Conservation (phyloP, 352 stramenopile genomes). For the Vaucheria bursata region DNA sequence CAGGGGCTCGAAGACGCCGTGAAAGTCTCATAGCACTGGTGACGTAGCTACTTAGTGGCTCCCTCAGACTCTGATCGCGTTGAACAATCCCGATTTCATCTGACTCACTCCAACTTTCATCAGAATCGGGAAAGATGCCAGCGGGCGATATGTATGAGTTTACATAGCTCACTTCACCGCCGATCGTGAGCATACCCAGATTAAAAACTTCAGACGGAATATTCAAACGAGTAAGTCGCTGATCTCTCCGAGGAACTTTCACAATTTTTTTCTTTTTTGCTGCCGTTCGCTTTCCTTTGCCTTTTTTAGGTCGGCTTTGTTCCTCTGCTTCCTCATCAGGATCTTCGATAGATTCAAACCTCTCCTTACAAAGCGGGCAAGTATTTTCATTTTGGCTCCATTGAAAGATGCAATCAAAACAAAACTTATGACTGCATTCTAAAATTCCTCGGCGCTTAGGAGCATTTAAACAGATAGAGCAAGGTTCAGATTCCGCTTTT, state of each 20-base stretch:
- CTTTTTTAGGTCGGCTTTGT: neutral
- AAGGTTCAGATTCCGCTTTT: neutral
- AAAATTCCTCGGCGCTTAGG: neutral
- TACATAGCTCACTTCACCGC: too few relatives aligned
- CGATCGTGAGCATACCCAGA: too few relatives aligned
- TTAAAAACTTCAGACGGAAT: too few relatives aligned
- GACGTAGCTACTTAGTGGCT: too few relatives aligned
- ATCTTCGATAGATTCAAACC: slow-evolving; percentile 13
- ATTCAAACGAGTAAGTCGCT: neutral
- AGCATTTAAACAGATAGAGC: neutral
- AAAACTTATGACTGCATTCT: slow-evolving; percentile 18
- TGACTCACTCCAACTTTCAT: too few relatives aligned
- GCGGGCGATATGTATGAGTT: too few relatives aligned
- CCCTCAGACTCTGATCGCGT: too few relatives aligned
- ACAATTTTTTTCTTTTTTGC: neutral
- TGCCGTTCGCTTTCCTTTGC: slow-evolving; percentile 2
- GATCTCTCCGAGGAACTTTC: neutral
- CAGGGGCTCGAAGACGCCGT: too few relatives aligned
- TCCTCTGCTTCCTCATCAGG: neutral
- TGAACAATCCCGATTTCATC: too few relatives aligned
- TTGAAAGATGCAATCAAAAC: slow-evolving; percentile 34
- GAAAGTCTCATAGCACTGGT: too few relatives aligned
- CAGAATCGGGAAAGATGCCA: too few relatives aligned
- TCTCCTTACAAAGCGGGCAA: slow-evolving; percentile 12
- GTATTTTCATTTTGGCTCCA: slow-evolving; percentile 23